Evolutionary conservation across 2,329 filamentous ascomycete genomes (phyloP), one percentile per base, ranked within the genome.

Genomic region (Fusarium neocosmosporiellum): DNA sequence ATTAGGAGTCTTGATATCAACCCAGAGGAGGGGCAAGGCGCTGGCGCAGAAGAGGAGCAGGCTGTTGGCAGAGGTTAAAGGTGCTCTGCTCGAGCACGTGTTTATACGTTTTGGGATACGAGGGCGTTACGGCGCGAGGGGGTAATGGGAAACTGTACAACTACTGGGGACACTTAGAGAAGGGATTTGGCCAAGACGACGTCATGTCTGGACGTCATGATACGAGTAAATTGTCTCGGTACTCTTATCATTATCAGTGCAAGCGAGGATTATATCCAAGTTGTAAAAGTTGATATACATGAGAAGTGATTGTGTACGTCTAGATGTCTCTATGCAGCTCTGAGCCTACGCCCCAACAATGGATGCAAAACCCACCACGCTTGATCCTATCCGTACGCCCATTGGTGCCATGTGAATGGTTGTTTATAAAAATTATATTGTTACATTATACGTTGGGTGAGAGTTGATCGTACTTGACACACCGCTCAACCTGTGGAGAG

Each of bases 401-500:
- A 9, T n/a, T 29, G 31, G 69, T 69, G 29, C 16, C 24, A 50
- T 29, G 46, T 27, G 37, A 46, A 34, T 57, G 24, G 50, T 48
- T 48, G 24, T 68, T 57, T 46, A 65, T 53, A 58, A 36, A 59
- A 31, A 72, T 46, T 57, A 57, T 55, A 37, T 67, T 68, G n/a
- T 58, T 57, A 58, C 71, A 50, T 79, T 84, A 98, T 72, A 97
- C 91, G 84, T 97, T 98, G 4, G 95, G 95, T 57, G 94, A 94
- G 69, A 98, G 85, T 72, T 94, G 88, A 82, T 98, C 95, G 75
- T 96, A 97, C 80, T 95, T 96, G 77, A 98, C 95, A 80, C 94
- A 97, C 78, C 90, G 88, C 82, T 98, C 95, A 36, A 96, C 93
- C 91, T 93, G 11, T 11, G 6, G 7, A 6, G 57, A 22, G 55